Base-by-base conservation (phyloP, 441 rosid species). In the Brassica hybrid region DNA sequence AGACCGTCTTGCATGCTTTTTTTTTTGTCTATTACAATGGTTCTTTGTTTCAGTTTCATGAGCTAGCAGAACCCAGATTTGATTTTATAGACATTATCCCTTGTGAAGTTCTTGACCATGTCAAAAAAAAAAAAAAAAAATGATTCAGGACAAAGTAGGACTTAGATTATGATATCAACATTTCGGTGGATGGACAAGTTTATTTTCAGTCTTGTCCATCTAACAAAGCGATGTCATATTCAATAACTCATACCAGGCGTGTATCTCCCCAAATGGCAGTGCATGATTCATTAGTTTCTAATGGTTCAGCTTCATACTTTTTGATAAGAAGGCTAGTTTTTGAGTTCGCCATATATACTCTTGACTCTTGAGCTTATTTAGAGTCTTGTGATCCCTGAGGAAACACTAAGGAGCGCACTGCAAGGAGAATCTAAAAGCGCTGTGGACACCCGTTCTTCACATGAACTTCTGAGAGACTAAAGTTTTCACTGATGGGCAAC, bases 1-100 rank as follows among this genome's bases (percentile, higher is more conserved):
- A 9, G 7, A 8, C 12, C 5, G 7, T 38, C 69, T 21, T 65
- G 77, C 67, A 68, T 54, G 74, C 50, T 21, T 12, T 64, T 65
- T 57, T 21, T 12, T 64, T 65, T 25, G 34, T 41, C 25, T 57
- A 12, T 65, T 71, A 6, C 69, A 43, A 11, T 65, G 25, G 63
- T 23, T 59, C 17, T 5, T 6, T 71, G 5, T 14, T 56, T 43
- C 27, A 17, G 13, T 21, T 59, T 23, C n/a, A 10, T 58, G 14
- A 21, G 6, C 62, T 59, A 11, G 4, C 34, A 23, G 16, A 23
- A 12, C 34, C 18, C n/a, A n/a, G n/a, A 27, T 59, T 59, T 59
- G 4, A 23, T 11, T 58, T 58, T 3, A 21, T 12, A 19, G 32
- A 58, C 14, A 58, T 58, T 6, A n/a, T 36, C 4, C 65, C 6